Percentiles rank a stretch among this genome's conserved stretches.
Conservation (phyloP, 2,329 filamentous ascomycete genomes). For the Colletotrichum sp. region DNA sequence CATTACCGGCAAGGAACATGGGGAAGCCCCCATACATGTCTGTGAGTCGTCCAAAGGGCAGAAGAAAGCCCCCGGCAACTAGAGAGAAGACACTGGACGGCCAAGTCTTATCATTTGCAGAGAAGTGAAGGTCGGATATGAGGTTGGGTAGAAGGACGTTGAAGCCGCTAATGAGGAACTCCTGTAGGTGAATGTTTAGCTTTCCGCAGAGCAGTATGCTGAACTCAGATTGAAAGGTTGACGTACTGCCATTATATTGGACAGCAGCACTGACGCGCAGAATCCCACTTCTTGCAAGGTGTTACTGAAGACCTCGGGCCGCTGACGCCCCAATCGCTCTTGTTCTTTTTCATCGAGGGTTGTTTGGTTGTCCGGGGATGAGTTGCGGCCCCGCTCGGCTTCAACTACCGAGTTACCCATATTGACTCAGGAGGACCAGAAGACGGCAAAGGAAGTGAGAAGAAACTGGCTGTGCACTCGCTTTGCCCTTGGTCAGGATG, state of each 20-base stretch:
- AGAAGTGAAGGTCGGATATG: background rate
- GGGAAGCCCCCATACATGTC: background rate
- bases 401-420: background rate
- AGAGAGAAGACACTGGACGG: conserved; percentile 65
- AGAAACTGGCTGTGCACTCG: background rate
- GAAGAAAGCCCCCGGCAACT: conserved; percentile 54
- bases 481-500: background rate
- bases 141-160: background rate
- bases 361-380: background rate
- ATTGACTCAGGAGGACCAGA: background rate
- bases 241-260: background rate
- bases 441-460: background rate
- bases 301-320: background rate
- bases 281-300: background rate
- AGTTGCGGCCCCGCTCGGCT: background rate
- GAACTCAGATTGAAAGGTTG: background rate
- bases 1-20: background rate
- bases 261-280: background rate
- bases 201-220: background rate
- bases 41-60: background rate
- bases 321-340: background rate
- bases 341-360: background rate
- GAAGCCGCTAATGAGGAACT: background rate
- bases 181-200: background rate
- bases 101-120: conserved; percentile 54